phyloP scores from a whole-genome alignment of 2,329 filamentous ascomycete genomes.

The Shiraia bambusicola region DNA sequence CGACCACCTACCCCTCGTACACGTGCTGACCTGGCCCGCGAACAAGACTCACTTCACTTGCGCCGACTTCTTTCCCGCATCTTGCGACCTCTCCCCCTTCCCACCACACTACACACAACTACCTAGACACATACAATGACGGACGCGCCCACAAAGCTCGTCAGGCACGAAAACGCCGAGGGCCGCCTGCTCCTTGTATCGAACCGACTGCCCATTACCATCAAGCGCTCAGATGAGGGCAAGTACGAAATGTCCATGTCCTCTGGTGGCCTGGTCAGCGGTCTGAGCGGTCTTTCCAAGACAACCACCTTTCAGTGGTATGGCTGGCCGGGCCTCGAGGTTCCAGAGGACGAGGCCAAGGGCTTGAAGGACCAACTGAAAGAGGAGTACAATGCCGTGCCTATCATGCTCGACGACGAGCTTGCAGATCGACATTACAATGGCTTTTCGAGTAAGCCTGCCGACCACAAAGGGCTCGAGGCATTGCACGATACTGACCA shows the following conservation, averaged over 20 bases:
- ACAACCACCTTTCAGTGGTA: constrained; percentile 97
- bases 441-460: constrained; percentile 81
- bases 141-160: constrained; percentile 35
- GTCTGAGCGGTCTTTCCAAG: constrained; percentile 87
- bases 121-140: constrained; percentile 16
- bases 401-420: constrained; percentile 91
- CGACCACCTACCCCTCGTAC: constrained; percentile 5
- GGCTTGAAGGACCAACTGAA: constrained; percentile 75
- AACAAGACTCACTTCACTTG: no score
- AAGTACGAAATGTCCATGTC: constrained; percentile 95
- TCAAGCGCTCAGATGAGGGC: constrained; percentile 89
- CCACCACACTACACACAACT: constrained; percentile 5
- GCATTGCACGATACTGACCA: constrained; percentile 1
- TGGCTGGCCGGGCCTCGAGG: constrained; percentile 92
- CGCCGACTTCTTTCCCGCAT: background rate
- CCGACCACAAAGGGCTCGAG: background rate
- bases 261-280: constrained; percentile 91
- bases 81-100: constrained; percentile 3
- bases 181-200: constrained; percentile 78
- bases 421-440: constrained; percentile 96
- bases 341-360: constrained; percentile 78
- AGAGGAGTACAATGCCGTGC: constrained; percentile 84
- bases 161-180: constrained; percentile 27
- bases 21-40: background rate
- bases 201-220: constrained; percentile 93